These are phyloP conservation scores for Aspergillus neotritici DNA, from an alignment of 2,329 filamentous ascomycete genomes.

Conservation along the genomic window DNA sequence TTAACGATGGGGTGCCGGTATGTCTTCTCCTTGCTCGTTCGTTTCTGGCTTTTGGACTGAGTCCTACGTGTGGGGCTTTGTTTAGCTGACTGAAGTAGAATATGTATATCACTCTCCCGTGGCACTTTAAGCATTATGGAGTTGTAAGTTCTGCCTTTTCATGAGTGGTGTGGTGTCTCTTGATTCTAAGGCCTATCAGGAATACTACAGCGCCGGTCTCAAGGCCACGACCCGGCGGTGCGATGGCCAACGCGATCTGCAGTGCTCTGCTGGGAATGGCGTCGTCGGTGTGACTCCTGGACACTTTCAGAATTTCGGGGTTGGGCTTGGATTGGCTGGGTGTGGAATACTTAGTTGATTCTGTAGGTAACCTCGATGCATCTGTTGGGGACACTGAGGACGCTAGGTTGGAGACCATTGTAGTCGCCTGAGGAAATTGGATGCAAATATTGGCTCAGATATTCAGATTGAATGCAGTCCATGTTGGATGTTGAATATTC, in stretches of 20 bases:
- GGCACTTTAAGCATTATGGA: conserved; percentile 23
- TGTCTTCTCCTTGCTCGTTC: not conserved
- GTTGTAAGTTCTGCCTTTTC: conserved; percentile 13
- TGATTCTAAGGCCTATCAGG: conserved; percentile 7
- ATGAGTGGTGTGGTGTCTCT: not conserved
- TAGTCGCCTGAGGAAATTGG: not conserved
- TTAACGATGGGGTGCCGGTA: conserved; percentile 24
- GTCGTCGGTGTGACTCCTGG: conserved; percentile 18
- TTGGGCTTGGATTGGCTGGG: conserved; percentile 17
- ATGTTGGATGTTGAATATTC: too few relatives aligned
- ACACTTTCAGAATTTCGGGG: conserved; percentile 22
- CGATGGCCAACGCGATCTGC: conserved; percentile 20
- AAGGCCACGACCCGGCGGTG: conserved; percentile 14
- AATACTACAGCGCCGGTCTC: conserved; percentile 24
- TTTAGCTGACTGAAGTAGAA: conserved; percentile 15
- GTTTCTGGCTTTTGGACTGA: rapidly evolving
- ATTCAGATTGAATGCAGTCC: conserved; percentile 8
- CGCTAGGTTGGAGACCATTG: not conserved
- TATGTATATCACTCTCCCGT: conserved; percentile 20
- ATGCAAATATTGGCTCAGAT: not conserved
- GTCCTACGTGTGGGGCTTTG: not conserved
- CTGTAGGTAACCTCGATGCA: too few relatives aligned
- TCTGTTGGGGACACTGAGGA: too few relatives aligned
- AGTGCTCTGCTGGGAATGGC: conserved; percentile 26
- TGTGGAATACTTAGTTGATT: conserved; percentile 6